Conservation (phyloP, 2,329 filamentous ascomycete species). For the Curvularia sp. region DNA sequence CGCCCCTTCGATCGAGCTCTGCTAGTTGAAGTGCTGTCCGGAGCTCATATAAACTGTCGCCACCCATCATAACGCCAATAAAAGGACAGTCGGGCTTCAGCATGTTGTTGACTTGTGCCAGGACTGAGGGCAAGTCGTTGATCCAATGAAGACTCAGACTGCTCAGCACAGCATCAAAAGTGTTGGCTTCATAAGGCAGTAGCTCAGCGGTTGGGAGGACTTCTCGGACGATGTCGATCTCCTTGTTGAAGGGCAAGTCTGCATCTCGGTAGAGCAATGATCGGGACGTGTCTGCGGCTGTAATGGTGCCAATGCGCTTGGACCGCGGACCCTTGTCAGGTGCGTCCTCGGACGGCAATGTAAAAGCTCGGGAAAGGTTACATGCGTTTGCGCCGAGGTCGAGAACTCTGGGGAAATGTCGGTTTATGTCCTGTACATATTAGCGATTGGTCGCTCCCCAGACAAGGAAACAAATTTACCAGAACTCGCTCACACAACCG, state of each 20-base stretch:
- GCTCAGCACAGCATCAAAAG: constrained; percentile 90
- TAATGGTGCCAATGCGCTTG: constrained; percentile 74
- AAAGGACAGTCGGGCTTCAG: constrained; percentile 92
- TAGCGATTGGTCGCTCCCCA: constrained; percentile 9
- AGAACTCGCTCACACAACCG: constrained; percentile 86
- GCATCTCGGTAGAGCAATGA: constrained; percentile 81
- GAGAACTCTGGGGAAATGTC: constrained; percentile 81
- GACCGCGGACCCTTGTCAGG: constrained; percentile 72
- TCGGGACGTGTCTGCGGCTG: constrained; percentile 82
- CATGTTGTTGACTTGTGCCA: constrained; percentile 83
- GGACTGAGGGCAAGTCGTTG: constrained; percentile 88
- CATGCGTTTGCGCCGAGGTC: constrained; percentile 96
- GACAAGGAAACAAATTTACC: constrained; percentile 55
- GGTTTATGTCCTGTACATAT: constrained; percentile 81
- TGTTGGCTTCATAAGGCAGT: constrained; percentile 75
- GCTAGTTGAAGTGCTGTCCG: constrained; percentile 92
- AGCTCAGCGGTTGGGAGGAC: constrained; percentile 78
- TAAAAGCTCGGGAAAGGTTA: constrained; percentile 86
- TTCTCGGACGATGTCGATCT: constrained; percentile 74
- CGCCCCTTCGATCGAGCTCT: constrained; percentile 88
- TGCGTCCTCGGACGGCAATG: constrained; percentile 65
- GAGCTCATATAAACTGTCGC: constrained; percentile 91
- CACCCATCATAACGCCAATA: constrained; percentile 94
- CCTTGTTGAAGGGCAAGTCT: constrained; percentile 74
- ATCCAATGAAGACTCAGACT: constrained; percentile 95